Evolutionary conservation across 2,329 filamentous ascomycete genomes (phyloP), one percentile per base, ranked within the genome.

Genomic region (Teratosphaeria viscida): DNA sequence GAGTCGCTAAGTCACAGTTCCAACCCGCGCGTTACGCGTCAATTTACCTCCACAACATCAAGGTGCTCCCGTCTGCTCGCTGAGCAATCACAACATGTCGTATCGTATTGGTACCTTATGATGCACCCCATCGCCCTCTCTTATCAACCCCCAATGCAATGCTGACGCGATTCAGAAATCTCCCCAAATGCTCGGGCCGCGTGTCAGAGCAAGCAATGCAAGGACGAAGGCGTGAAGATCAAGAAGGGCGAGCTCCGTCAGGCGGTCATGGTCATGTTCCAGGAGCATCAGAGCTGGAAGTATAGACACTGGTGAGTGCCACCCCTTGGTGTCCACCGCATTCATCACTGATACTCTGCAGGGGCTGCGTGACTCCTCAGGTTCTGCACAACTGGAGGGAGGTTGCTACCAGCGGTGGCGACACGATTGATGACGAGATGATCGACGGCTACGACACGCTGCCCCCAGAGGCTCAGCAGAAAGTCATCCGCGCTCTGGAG

Each of bases 291-390:
- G 52, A 81, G 80, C 68, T 95, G 85, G 84, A 74, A 78, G 60
- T 97, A 88, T 85, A 88, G 87, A 71, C 92, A 97, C 73, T 96
- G 92, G 92, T 95, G 80, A 70, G 81, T 67, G 49, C 26, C 26
- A 12, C 37, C 19, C 23, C 19, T 47, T 6, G 12, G 54, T 12
- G 16, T 55, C 19, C 35, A 23, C 2, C 19, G 10, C 11, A 1
- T 19, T 49, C 10, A 3, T 8, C 14, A 27, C 27, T 35, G 27
- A 12, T 10, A 27, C 39, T 35, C 43, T 2, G 26, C 56, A 95
- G 92, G 92, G 92, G 92, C 34, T 97, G 92, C 68, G 84, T 92
- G 39, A 95, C 90, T 16, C 91, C 91, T 26, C 79, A 81, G 58
- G 84, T 90, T 68, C 77, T 96, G 61, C 69, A 77, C 59, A 86